Evolutionary conservation across 805 yeast species (phyloP), one percentile per base, ranked within the genome.

Genomic region (Saccharomycopsis malanga): DNA sequence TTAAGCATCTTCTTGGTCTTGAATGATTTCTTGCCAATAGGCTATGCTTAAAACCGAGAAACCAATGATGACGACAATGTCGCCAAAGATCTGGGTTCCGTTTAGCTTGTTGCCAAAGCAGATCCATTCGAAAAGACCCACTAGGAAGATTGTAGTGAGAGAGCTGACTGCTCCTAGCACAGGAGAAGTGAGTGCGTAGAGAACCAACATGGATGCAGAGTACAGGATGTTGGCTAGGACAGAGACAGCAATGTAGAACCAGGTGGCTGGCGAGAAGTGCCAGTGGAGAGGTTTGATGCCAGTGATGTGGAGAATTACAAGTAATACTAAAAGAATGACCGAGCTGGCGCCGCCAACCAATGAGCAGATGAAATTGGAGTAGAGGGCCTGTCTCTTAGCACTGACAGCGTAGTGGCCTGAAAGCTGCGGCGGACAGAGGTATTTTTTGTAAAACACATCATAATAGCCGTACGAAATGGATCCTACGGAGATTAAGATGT

Each of bases 171-270:
- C 76, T 1, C 93, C 83, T 37, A 87, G 67, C 1, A 87, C 95
- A 0, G 96, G 96, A 3, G 85, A 80, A 0, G 96, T 87, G 47
- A 87, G 71, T 0, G 95, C 81, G 84, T 87, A 84, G 53, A 87
- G 66, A 2, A 87, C 73, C 49, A 87, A 69, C 55, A 87, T 87
- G 27, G 83, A 69, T 5, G 83, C 81, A 32, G 87, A 80, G 61
- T 84, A 87, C 1, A 74, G 55, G 53, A 85, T 65, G 60, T 87
- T 87, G 15, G 83, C 72, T 1, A 76, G 49, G 1, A 83, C 67
- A 1, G 91, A 82, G 2, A 76, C 61, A 1, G 61, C 9, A 5
- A 84, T 71, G 48, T 68, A 70, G 4, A 60, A 37, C 74, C 81
- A 71, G 4, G 61, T 64, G 2, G 56, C 56, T 0, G 68, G 4